Conservation (phyloP, 306 rosid species). For the Cucurbita argyrosperma region DNA sequence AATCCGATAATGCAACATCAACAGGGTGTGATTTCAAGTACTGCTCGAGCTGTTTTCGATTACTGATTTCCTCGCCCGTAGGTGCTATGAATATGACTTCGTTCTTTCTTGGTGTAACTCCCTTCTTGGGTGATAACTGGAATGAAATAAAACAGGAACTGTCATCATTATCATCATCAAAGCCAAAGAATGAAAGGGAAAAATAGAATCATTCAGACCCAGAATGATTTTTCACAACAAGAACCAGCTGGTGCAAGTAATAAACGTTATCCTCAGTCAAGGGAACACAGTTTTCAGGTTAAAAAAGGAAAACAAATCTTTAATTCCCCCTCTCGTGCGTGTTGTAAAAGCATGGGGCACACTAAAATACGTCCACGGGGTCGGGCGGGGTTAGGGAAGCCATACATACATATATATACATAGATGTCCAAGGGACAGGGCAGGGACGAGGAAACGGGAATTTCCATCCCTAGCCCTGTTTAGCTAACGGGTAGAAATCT, state of each 20-base stretch:
- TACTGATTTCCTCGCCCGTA: slow-evolving; percentile 66
- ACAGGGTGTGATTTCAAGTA: slow-evolving; percentile 71
- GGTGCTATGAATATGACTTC: slow-evolving; percentile 66
- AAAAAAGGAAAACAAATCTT: no score
- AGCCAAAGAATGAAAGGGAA: neutral
- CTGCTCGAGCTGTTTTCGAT: slow-evolving; percentile 60
- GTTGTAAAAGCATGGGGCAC: no score
- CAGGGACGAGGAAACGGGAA: no score
- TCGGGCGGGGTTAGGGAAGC: no score
- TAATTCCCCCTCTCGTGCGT: no score
- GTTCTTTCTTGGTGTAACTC: slow-evolving; percentile 61
- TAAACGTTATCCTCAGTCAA: neutral
- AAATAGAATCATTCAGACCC: neutral
- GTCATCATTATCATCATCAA: neutral
- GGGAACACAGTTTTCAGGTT: no score
- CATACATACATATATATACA: no score
- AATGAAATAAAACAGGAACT: neutral
- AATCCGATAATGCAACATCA: slow-evolving; percentile 52
- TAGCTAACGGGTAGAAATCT: no score
- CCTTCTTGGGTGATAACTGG: slow-evolving; percentile 68
- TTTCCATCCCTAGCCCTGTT: no score
- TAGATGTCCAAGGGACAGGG: no score
- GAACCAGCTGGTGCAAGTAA: neutral
- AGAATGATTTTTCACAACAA: neutral
- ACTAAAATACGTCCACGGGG: no score